Evolutionary conservation across 2,329 filamentous ascomycete species (phyloP), one percentile per base, ranked within the genome.

Genomic region (Fusarium foetens): DNA sequence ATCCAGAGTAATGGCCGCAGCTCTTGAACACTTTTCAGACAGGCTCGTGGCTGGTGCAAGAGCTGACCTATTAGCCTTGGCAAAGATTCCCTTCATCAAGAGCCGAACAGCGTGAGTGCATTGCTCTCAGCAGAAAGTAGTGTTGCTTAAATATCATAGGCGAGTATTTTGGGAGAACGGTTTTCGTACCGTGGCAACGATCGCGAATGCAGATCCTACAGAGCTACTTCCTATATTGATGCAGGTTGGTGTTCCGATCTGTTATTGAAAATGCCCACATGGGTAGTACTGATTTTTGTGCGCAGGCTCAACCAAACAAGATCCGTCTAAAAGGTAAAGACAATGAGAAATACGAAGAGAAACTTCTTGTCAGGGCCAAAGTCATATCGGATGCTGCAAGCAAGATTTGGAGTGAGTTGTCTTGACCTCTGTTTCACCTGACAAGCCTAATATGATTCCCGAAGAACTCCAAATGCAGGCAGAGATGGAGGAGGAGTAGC

Each of bases 131-230:
- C 5, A 45, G 17, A 19, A 36, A 13, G n/a, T n/a, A 48, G 17
- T 9, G 38, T 23, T 52, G 62, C 71, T 66, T 53, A 71, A 38
- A 49, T 36, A 21, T 53, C 9, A 31, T 29, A 83, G 81, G 8
- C 79, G 88, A 19, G 84, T 94, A 10, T 92, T 95, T 68, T 93
- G 92, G 85, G 93, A 94, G 63, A 94, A 92, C 78, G 93, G 93
- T 3, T 92, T 92, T 76, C 91, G 89, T 75, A 91, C 88, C 29
- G 83, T 94, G 33, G 89, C 90, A 39, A 85, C 88, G 6, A 84
- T 95, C 52, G 91, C 92, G 8, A 92, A 92, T 72, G 91, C 92
- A 1, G 87, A 92, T 67, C 86, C 90, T 0, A 86, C 86, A 66
- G 92, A 93, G 70, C 83, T 94, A 29, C 84, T 94, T 5, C 91